Base-by-base conservation (phyloP, 331 rosid species). In the Erythrophleum ivorense region DNA sequence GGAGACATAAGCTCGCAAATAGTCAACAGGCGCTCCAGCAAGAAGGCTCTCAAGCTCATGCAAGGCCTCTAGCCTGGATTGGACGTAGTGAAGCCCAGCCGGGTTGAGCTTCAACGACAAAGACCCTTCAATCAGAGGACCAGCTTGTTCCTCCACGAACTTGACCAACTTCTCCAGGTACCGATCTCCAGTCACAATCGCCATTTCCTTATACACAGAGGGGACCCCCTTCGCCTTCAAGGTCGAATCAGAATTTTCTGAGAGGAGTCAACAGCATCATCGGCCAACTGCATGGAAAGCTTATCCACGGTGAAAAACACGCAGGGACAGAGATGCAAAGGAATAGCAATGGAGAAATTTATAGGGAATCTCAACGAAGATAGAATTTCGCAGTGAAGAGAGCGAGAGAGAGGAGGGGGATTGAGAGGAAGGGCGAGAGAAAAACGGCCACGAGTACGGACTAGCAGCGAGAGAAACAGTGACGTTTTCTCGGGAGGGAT, bases 171-270 rank as follows among this genome's bases (percentile, higher is more conserved):
- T 90, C 85, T 92, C 97, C 58, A 90, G 88, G 86, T 95, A 95
- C 21, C 97, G 95, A 90, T 92, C 97, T 66, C 97, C 97, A 58
- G 97, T 95, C 38, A 95, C 98, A 83, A 91, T 88, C 85, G 91
- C 93, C 98, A 95, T 94, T 19, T 40, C 41, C 53, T 7, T 9
- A 9, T 6, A 9, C n/a, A 9, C 4, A 71, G 24, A 62, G 8
- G 50, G 55, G 48, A 70, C 71, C 55, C 43, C 48, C 71, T 63
- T 0, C 16, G 18, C 34, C n/a, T 70, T 72, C 73, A 71, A 50
- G 73, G 71, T 48, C 52, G 33, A 50, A 65, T 75, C 77, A 85
- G 87, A 81, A 84, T 77, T 78, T 83, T 58, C 43, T 38, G 52
- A 3, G 64, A 66, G 81, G 81, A 79, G 69, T 74, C n/a, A 62